Evolutionary conservation across 176 grass and related monocot species (phyloP), one percentile per base, ranked within the genome.

Genomic region (Carex pumila): DNA sequence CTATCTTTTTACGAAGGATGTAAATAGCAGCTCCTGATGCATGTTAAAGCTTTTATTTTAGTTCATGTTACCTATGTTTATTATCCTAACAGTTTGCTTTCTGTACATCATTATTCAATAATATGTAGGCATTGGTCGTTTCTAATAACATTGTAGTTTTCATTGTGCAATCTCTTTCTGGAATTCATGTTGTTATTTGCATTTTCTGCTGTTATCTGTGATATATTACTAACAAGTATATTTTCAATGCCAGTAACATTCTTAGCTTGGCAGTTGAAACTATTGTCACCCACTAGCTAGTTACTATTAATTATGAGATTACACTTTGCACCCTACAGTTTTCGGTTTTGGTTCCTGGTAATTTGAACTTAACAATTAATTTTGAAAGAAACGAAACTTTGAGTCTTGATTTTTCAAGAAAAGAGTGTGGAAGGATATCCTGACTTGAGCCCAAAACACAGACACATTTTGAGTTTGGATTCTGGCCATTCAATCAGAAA

Each of bases 1-100:
- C 49, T 76, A 22, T 52, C 25, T 83, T 68, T 43, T 83, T 68
- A 66, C 53, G 68, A 31, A 83, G 15, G 49, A 83, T 83, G 81
- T 83, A 83, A 12, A 78, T 78, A 78, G 73, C 52, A 78, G 52
- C 50, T 78, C 52, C 52, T 57, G 73, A 57, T 78, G 73, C 57
- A 78, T 78, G 73, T 57, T 78, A 78, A 56, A 78, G 73, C 22
- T 57, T 53, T 78, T 45, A 8, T 6, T 41, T 56, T 78, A 13
- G 57, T 78, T 56, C 36, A 78, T 57, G 22, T 78, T 78, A 45
- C 37, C 45, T 47, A 32, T 57, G 52, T 54, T 78, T 78, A 57
- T 14, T 57, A 12, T 57, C 25, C 50, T 78, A 78, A 78, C 73
- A 78, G 73, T 78, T 57, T 78, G 73, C 73, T 78, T 57, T 78